Conservation (phyloP, 2,329 filamentous ascomycete species). For the Neoscytalidium dimidiatum region DNA sequence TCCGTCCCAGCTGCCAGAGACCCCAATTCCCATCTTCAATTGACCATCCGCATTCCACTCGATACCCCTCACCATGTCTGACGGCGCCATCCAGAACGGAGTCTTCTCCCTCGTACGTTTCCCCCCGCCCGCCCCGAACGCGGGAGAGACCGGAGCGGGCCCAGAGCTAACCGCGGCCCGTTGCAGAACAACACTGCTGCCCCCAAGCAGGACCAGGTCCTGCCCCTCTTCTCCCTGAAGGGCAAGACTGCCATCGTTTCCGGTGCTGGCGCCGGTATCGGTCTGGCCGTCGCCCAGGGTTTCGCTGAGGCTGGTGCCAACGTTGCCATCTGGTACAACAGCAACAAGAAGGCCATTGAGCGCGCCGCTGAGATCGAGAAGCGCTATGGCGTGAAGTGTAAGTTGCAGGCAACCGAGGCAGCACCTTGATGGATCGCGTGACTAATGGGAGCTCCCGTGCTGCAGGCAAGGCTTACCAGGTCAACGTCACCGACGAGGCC, state of each 20-base stretch:
- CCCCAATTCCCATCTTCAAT: neutral
- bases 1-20: neutral
- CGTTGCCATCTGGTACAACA: slow-evolving; percentile 62
- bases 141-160: neutral
- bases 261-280: slow-evolving; percentile 54
- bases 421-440: neutral
- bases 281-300: slow-evolving; percentile 31
- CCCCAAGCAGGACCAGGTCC: slow-evolving; percentile 19
- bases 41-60: neutral
- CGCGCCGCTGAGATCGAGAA: slow-evolving; percentile 30
- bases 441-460: neutral
- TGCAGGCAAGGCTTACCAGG: slow-evolving; percentile 63
- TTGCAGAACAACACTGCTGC: slow-evolving; percentile 16
- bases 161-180: neutral
- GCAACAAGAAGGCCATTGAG: slow-evolving; percentile 60
- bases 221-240: slow-evolving; percentile 38
- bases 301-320: slow-evolving; percentile 42
- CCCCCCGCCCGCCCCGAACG: neutral
- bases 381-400: slow-evolving; percentile 21
- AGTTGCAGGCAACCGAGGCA: neutral
- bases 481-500: slow-evolving; percentile 58
- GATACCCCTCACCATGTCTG: slow-evolving; percentile 22
- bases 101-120: slow-evolving; percentile 31
- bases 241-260: slow-evolving; percentile 53
- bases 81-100: slow-evolving; percentile 37